Conservation (phyloP, 495 filamentous ascomycete genomes). For the Aspergillus indologenus region DNA sequence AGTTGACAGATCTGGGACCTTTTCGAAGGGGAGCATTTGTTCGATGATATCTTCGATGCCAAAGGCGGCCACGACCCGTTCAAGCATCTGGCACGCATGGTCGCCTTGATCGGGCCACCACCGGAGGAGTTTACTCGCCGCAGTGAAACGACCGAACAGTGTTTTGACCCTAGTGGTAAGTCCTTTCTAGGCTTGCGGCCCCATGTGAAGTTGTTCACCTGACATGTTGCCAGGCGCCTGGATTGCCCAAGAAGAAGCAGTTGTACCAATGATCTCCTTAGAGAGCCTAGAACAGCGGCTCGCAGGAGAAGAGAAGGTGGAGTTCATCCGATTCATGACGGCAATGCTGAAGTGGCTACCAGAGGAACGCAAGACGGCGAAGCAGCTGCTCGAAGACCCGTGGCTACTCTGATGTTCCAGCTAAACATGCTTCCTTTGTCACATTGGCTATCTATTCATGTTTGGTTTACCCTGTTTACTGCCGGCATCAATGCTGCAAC, state of each 20-base stretch:
- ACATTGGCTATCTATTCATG: too few relatives aligned
- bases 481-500: too few relatives aligned
- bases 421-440: too few relatives aligned
- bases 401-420: conserved; percentile 16
- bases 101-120: conserved; percentile 43
- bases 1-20: conserved; percentile 44
- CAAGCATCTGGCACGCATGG: conserved; percentile 41
- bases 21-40: conserved; percentile 44
- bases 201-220: conserved; percentile 11
- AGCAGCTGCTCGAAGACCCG: conserved; percentile 36
- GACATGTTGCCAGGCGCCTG: conserved; percentile 23
- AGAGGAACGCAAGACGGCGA: conserved; percentile 39
- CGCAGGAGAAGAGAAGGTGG: conserved; percentile 29
- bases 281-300: conserved; percentile 32
- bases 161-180: conserved; percentile 32
- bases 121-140: conserved; percentile 36
- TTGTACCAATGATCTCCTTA: conserved; percentile 23
- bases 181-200: too few relatives aligned
- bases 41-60: conserved; percentile 33
- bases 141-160: conserved; percentile 34
- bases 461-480: too few relatives aligned
- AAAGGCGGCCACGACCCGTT: conserved; percentile 32
- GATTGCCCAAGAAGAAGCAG: conserved; percentile 27
- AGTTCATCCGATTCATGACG: conserved; percentile 32
- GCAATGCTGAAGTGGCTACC: conserved; percentile 40